phyloP scores from a whole-genome alignment of 495 filamentous ascomycete species.

The Paragyromitra xinjiangensis region DNA sequence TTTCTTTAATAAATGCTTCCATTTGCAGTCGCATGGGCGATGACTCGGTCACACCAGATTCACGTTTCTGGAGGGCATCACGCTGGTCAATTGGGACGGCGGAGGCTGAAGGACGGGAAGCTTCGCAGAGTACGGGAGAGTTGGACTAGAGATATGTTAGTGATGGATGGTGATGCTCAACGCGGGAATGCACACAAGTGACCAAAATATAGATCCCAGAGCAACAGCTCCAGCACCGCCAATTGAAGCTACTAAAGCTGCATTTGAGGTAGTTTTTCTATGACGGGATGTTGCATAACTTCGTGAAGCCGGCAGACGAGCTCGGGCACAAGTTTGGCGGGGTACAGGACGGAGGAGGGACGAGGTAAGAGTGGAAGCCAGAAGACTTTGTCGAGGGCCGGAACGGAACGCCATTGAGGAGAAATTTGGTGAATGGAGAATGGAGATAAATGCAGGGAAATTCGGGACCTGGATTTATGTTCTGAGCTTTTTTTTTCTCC shows the following conservation, averaged over 20 bases:
- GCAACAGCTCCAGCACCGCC: conserved; percentile 10
- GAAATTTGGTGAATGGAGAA: background rate
- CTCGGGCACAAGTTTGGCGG: conserved; percentile 21
- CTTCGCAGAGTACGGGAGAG: conserved; percentile 33
- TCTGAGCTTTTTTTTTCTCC: conserved; percentile 18
- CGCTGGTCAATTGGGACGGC: conserved; percentile 76
- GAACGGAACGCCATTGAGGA: conserved; percentile 42
- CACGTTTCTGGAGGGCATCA: conserved; percentile 72
- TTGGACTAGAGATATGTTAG: conserved; percentile 33
- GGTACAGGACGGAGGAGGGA: conserved; percentile 55
- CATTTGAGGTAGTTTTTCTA: background rate
- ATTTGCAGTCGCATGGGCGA: conserved; percentile 98
- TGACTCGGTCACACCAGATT: conserved; percentile 70
- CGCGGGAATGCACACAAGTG: conserved; percentile 24
- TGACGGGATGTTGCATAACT: conserved; percentile 16
- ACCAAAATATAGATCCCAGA: conserved; percentile 13
- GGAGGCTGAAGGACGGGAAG: conserved; percentile 26
- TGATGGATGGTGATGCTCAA: conserved; percentile 17
- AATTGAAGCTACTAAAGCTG: conserved; percentile 8
- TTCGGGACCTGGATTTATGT: conserved; percentile 12
- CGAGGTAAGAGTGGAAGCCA: conserved; percentile 60
- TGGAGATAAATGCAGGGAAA: background rate
- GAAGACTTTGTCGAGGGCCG: conserved; percentile 35
- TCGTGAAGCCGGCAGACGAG: conserved; percentile 17
- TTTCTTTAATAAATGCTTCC: conserved; percentile 92